A percentile compares a stretch with the other conserved stretches of the same genome.
Conservation (phyloP, 768 basidiomycete genomes). For the Lactifluus pinguis region DNA sequence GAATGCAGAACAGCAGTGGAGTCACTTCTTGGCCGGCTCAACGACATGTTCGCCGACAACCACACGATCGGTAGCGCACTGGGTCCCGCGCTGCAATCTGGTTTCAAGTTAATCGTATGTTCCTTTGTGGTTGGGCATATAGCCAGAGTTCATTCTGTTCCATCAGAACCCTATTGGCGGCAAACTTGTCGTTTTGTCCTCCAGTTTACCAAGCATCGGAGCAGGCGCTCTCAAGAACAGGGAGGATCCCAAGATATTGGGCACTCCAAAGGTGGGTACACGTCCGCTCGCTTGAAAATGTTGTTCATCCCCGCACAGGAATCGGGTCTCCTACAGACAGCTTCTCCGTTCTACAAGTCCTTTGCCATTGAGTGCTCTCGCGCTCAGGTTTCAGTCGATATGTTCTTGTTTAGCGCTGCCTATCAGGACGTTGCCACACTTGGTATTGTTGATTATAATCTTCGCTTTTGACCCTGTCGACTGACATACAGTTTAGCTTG, state of each 20-base stretch:
- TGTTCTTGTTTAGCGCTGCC: slow-evolving; percentile 92
- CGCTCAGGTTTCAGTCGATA: slow-evolving; percentile 94
- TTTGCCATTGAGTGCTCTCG: slow-evolving; percentile 98
- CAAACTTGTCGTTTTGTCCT: slow-evolving; percentile 82
- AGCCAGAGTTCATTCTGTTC: neutral
- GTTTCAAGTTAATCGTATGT: slow-evolving; percentile 86
- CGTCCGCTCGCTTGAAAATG: neutral
- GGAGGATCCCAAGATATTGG: slow-evolving; percentile 93
- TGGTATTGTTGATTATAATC: too few relatives aligned
- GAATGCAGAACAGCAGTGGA: slow-evolving; percentile 80
- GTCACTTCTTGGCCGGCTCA: slow-evolving; percentile 68
- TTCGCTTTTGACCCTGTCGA: neutral
- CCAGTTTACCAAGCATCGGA: slow-evolving; percentile 80
- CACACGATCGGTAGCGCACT: slow-evolving; percentile 87
- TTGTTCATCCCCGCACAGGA: slow-evolving; percentile 42
- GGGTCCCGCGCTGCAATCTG: slow-evolving; percentile 91
- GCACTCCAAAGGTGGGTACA: slow-evolving; percentile 71
- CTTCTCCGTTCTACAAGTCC: slow-evolving; percentile 92
- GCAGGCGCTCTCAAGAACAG: slow-evolving; percentile 90
- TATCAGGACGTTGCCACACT: slow-evolving; percentile 96
- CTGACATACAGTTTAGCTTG: slow-evolving; percentile 43
- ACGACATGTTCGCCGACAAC: slow-evolving; percentile 98
- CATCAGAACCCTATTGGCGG: slow-evolving; percentile 82
- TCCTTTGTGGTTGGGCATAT: neutral
- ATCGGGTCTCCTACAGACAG: slow-evolving; percentile 87